Evolutionary conservation across 805 yeast species (phyloP), one percentile per base, ranked within the genome.

Genomic region (Sporopachydermia lactativora): DNA sequence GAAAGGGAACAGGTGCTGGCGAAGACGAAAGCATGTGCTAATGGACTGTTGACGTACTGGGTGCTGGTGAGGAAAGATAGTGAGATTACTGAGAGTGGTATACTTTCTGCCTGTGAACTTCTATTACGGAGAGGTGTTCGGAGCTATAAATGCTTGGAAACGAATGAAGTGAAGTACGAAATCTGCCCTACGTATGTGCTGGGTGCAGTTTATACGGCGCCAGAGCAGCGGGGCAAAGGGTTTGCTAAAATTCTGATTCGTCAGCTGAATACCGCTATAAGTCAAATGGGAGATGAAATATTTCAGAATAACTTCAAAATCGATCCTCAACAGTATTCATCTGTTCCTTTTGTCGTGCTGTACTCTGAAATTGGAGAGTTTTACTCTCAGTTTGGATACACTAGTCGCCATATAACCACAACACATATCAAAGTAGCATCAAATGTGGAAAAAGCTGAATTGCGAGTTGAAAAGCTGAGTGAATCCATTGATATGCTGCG

Each of bases 351-450:
- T 24, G 52, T 61, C 18, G 56, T 57, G 36, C 61, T 80, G 39
- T 79, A 77, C 59, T 77, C 85, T 47, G 84, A 73, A 37, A 71
- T 77, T 16, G 83, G 77, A 14, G 68, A 64, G 17, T 78, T 66
- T 47, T 81, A 81, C 53, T 57, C 63, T 35, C 59, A 62, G 46
- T 69, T 74, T 45, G 88, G 83, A 16, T 40, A 37, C 14, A 24
- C 13, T 8, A 24, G 8, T 24, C 8, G n/a, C 8, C 13, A 24
- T 24, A 24, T 24, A 8, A 24, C 31, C 31, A 24, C 31, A 8
- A 24, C 31, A n/a, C 31, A 24, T 24, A 24, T 24, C n/a, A 8
- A 8, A 8, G 31, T 24, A n/a, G 31, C 31, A 8, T 24, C 31
- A 8, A 24, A 24, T n/a, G n/a, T 24, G 8, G 8, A 8, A 8